A percentile compares a stretch with the other conserved stretches of the same genome.
phyloP scores from a whole-genome alignment of 2,329 filamentous ascomycete genomes.

The Aspergillus ochraceus region DNA sequence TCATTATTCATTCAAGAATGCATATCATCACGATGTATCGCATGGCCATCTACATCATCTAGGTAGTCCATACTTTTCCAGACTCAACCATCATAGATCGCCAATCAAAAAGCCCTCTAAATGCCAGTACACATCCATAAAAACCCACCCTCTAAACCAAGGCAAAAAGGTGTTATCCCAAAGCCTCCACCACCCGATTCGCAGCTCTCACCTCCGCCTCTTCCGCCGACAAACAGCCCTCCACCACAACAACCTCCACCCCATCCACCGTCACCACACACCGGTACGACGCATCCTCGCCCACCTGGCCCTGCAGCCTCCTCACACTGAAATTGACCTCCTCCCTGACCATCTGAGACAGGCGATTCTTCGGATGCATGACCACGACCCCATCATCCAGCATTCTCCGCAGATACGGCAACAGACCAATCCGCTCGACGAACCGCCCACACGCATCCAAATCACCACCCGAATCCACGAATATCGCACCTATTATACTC shows the following conservation, averaged over 20 bases:
- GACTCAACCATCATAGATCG: too few species aligned
- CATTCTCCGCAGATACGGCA: constrained; percentile 62
- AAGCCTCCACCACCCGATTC: constrained; percentile 15
- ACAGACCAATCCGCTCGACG: constrained; percentile 63
- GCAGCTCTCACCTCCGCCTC: constrained; percentile 33
- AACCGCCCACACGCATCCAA: constrained; percentile 61
- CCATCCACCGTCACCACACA: constrained; percentile 19
- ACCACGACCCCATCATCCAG: constrained; percentile 58
- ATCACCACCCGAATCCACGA: constrained; percentile 70
- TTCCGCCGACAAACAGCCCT: constrained; percentile 27
- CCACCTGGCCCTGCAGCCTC: constrained; percentile 13
- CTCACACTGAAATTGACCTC: constrained; percentile 18
- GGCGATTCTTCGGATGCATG: constrained; percentile 64
- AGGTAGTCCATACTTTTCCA: too few species aligned
- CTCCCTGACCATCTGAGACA: constrained; percentile 58
- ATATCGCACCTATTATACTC: constrained; percentile 76
- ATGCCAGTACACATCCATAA: too few species aligned
- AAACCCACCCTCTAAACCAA: too few species aligned
- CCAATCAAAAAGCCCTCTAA: too few species aligned
- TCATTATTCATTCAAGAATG: background rate
- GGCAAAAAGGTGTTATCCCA: background rate
- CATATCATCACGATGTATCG: too few species aligned
- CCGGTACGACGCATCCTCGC: constrained; percentile 20
- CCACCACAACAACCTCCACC: constrained; percentile 18
- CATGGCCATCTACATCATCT: too few species aligned